Evolutionary conservation across 768 basidiomycete genomes (phyloP), one percentile per base, ranked within the genome.

Genomic region (Boletus coccyginus): DNA sequence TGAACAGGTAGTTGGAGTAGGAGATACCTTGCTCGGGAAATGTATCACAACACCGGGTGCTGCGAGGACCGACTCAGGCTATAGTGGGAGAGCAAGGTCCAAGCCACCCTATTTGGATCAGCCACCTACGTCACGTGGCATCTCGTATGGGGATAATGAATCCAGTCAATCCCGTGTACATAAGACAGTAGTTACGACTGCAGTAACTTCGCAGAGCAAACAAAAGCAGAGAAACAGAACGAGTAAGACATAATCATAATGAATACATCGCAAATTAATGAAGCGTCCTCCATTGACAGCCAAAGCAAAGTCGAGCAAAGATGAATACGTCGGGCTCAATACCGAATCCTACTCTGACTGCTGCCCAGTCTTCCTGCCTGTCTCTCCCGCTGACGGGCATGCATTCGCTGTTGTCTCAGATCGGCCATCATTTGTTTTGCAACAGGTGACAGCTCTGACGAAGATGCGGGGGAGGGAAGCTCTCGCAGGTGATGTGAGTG

Each of bases 401-500:
- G 50, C 64, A 59, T 72, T 33, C 70, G 61, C n/a, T 77, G 73
- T 54, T 71, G 67, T 49, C 89, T 76, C 43, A 86, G 66, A 61
- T 85, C 79, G 54, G 74, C 72, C 89, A 91, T 91, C 64, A 91
- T 77, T 65, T 85, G 78, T 61, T 77, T 78, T 7, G 81, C 85
- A 33, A 85, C 73, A 14, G 87, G 87, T 19, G 89, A 91, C 48
- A 92, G 73, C 58, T 91, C 90, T 11, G 87, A 81, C 3, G 88
- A 89, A 31, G 81, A 85, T 24, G 86, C 80, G 21, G 89, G 87
- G 2, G 87, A 89, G 4, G 85, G 80, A 47, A 62, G 65, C 3
- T 66, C 70, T 7, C 32, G 51, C 33, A 70, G 50, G 32, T 72
- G 56, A 6, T 66, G 59, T 32, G 68, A 65, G 54, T 73, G 76